Conservation (phyloP, 352 stramenopile genomes). For the Phytopythium chamaehyphon region DNA sequence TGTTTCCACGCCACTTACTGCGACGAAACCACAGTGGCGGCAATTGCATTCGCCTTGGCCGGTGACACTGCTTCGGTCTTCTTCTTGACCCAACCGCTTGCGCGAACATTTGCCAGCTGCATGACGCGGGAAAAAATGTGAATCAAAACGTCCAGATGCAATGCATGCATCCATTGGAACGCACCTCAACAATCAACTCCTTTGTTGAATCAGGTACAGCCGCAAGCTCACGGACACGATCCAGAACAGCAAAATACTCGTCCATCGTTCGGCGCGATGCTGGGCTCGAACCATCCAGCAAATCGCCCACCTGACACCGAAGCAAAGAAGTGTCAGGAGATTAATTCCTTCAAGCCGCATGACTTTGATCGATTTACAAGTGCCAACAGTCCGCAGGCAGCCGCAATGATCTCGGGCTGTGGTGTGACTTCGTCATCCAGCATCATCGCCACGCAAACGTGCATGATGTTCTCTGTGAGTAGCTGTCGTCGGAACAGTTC, state of each 20-base stretch:
- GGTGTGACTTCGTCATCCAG: constrained; percentile 68
- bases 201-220: constrained; percentile 28
- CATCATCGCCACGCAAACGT: constrained; percentile 84
- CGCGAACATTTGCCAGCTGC: constrained; percentile 39
- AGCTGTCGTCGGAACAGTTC: constrained; percentile 76
- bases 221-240: constrained; percentile 43
- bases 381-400: constrained; percentile 55
- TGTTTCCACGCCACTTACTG: background rate
- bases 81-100: constrained; percentile 56
- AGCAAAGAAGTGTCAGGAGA: background rate
- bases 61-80: constrained; percentile 18
- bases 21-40: constrained; percentile 1
- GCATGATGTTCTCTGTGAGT: constrained; percentile 82
- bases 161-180: constrained; percentile 5
- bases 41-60: constrained; percentile 11
- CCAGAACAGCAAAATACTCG: constrained; percentile 73
- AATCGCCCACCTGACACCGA: constrained; percentile 55
- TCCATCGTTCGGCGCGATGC: constrained; percentile 78
- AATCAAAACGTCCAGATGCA: background rate
- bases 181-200: constrained; percentile 48
- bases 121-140: constrained; percentile 4
- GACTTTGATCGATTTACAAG: constrained; percentile 24
- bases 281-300: constrained; percentile 78
- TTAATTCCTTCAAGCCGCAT: background rate
- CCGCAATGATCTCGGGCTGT: constrained; percentile 59